phyloP scores from a whole-genome alignment of 148 eudicot genomes.

The Chenopodium album region DNA sequence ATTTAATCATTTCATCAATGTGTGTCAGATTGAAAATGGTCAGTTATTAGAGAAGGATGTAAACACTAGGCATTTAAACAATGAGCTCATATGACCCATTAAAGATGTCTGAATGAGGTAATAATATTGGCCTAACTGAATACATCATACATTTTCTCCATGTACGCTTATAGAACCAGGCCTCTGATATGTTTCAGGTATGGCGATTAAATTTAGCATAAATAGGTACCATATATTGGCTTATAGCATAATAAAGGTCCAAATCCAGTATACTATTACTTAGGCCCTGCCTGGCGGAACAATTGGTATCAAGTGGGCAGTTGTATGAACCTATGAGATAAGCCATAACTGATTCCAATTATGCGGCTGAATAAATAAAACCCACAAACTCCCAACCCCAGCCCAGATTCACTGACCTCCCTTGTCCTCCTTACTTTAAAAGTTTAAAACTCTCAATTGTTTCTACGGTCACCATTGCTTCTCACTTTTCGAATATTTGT shows the following conservation, averaged over 20 bases:
- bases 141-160: not conserved
- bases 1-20: not conserved
- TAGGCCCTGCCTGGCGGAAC: not conserved
- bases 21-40: not conserved
- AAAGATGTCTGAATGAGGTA: not conserved
- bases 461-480: not conserved
- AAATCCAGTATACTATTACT: no score
- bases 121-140: not conserved
- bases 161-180: not conserved
- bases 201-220: not conserved
- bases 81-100: not conserved
- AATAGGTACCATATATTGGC: not conserved
- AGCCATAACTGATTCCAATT: not conserved
- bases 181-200: not conserved
- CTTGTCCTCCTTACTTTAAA: not conserved
- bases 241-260: no score
- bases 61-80: not conserved
- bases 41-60: not conserved
- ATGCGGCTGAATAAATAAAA: not conserved
- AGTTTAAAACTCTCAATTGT: no score
- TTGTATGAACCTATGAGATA: no score
- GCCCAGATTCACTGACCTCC: not conserved
- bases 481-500: not conserved
- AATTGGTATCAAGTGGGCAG: not conserved
- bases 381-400: not conserved